Conservation (phyloP, 768 basidiomycete genomes). For the Lactarius deliciosus region DNA sequence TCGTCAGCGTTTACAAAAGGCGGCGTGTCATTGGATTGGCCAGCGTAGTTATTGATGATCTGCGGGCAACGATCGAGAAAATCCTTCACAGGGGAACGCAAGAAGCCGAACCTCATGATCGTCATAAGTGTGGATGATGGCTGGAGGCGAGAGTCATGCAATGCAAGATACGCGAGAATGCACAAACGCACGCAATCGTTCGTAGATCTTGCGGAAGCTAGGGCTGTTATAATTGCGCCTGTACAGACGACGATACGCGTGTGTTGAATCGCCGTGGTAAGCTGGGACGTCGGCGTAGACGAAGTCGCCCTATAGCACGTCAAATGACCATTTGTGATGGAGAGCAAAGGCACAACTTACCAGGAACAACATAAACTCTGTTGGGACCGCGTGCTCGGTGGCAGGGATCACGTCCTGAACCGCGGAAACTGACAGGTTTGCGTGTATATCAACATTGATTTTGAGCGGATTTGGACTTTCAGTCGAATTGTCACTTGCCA, state of each 20-base stretch:
- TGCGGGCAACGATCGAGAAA: constrained; percentile 29
- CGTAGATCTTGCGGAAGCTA: constrained; percentile 66
- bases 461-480: constrained; percentile 8
- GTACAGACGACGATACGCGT: constrained; percentile 65
- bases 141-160: constrained; percentile 37
- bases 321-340: background rate
- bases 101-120: constrained; percentile 57
- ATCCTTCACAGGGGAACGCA: background rate
- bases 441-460: background rate
- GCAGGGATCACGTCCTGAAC: constrained; percentile 15
- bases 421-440: constrained; percentile 9
- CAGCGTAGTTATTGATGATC: constrained; percentile 69
- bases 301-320: constrained; percentile 52
- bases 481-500: constrained; percentile 13
- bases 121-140: constrained; percentile 68
- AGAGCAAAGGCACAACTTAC: background rate
- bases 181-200: constrained; percentile 58
- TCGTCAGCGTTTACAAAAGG: constrained; percentile 59
- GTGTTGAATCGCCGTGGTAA: constrained; percentile 56
- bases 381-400: constrained; percentile 31
- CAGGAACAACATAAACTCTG: constrained; percentile 66
- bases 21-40: constrained; percentile 50
- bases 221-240: constrained; percentile 63
- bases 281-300: constrained; percentile 73
- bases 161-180: constrained; percentile 4